Evolutionary conservation across 768 basidiomycete genomes (phyloP).

Genomic region (Lyophyllum semitale): DNA sequence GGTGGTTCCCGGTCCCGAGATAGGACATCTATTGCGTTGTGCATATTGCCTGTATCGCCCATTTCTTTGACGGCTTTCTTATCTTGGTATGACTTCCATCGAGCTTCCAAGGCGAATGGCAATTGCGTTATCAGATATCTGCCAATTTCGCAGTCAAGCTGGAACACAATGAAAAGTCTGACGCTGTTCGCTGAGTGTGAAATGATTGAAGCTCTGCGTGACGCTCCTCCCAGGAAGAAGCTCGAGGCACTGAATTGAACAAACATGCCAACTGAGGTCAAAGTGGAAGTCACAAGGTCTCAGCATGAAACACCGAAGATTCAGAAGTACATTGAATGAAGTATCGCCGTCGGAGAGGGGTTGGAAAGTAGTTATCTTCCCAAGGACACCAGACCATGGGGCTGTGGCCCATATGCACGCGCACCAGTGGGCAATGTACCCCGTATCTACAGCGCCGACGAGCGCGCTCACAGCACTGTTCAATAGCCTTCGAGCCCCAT

Average conservation of each 20-base stretch:
- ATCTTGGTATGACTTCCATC: no score
- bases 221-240: constrained; percentile 16
- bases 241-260: constrained; percentile 16
- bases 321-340: constrained; percentile 7
- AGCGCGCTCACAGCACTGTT: background rate
- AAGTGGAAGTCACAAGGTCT: constrained; percentile 15
- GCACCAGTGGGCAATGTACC: background rate
- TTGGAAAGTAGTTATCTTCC: background rate
- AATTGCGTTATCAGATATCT: constrained; percentile 9
- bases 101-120: background rate
- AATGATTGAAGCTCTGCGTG: background rate
- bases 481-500: background rate
- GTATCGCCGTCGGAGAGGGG: constrained; percentile 10
- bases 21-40: background rate
- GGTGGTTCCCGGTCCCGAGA: background rate
- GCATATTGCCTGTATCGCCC: background rate
- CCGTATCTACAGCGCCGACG: background rate
- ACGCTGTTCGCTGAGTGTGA: background rate
- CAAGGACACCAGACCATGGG: background rate
- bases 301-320: constrained; percentile 14
- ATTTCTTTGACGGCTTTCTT: constrained; percentile 2
- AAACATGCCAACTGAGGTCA: constrained; percentile 3
- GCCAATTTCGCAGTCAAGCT: constrained; percentile 13
- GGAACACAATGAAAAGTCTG: constrained; percentile 9
- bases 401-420: background rate